A percentile compares a stretch with the other conserved stretches of the same genome.
Conservation (phyloP, 176 grass and related monocot species). For the Carex cristatella region DNA sequence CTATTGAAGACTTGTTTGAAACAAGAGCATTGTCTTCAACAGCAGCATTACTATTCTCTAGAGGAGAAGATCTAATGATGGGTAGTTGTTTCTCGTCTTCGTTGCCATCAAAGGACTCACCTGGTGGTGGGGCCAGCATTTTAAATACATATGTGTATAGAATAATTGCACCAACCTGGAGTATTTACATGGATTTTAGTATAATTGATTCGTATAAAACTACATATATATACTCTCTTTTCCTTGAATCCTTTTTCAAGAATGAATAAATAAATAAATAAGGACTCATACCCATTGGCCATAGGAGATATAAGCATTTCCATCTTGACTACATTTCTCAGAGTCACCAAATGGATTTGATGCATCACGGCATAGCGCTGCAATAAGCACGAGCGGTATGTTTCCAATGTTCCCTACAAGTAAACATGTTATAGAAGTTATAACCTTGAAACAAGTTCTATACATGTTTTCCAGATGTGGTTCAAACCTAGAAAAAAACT, state of each 20-base stretch:
- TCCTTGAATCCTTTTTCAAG: conserved; percentile 15
- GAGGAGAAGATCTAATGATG: neutral
- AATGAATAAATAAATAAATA: neutral
- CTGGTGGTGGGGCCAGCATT: conserved; percentile 93
- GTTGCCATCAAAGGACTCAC: conserved; percentile 59
- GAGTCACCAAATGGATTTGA: conserved; percentile 96
- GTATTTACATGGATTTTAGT: conserved; percentile 14
- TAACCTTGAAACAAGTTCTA: neutral
- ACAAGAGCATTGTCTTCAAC: conserved; percentile 30
- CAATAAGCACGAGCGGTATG: conserved; percentile 94
- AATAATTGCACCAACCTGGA: conserved; percentile 95
- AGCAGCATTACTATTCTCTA: conserved; percentile 27
- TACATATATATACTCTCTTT: neutral
- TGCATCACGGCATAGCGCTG: conserved; percentile 78
- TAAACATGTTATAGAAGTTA: conserved; percentile 12
- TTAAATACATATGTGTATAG: conserved; percentile 99
- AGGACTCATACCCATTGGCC: conserved; percentile 81
- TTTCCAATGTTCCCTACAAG: conserved; percentile 93
- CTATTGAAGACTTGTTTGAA: conserved; percentile 33
- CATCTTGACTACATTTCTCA: conserved; percentile 87
- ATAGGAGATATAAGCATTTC: conserved; percentile 98
- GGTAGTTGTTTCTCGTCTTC: conserved; percentile 45
- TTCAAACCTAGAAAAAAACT: neutral
- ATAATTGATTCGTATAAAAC: conserved; percentile 12
- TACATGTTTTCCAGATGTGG: neutral